Base-by-base conservation (phyloP, 139 green algal species). In the Chlamydomonas eustigma region DNA sequence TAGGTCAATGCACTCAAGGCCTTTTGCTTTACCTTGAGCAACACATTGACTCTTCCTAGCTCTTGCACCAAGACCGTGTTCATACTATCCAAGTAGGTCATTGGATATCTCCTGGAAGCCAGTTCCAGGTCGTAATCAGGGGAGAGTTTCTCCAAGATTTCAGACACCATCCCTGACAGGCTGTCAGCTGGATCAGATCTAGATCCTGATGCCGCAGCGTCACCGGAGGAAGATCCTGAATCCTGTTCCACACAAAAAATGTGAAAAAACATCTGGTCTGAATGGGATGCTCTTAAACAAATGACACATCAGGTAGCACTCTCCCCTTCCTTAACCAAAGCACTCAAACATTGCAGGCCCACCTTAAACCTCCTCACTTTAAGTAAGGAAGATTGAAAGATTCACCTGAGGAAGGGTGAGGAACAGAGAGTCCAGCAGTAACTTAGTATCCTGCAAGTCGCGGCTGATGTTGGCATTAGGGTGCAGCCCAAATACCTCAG, bases 1-100 rank as follows among this genome's bases (percentile, higher is more conserved):
- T n/a, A n/a, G n/a, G n/a, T n/a, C n/a, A n/a, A n/a, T n/a, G n/a
- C n/a, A n/a, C n/a, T n/a, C n/a, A n/a, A n/a, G n/a, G n/a, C n/a
- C n/a, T n/a, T n/a, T n/a, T n/a, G n/a, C n/a, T n/a, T n/a, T n/a
- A n/a, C n/a, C n/a, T n/a, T n/a, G n/a, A n/a, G n/a, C n/a, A n/a
- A n/a, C n/a, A n/a, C 68, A 84, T 96, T 96, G 81, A 92, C 91
- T 4, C 91, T 81, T 4, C 73, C 81, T 36, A 93, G 81, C 84
- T 96, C 91, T 81, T 95, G 90, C 12, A 88, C 86, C 39, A 91
- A 76, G 64, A 93, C 89, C 3, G 90, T 94, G 83, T 95, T 95
- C 84, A 95, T 95, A 51, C 71, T 86, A 74, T 95, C 88, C 79
- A 87, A 85, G 88, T 95, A 95, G 77, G n/a, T n/a, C n/a, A n/a